phyloP scores from a whole-genome alignment of 495 filamentous ascomycete species.

The Aspergillus homomorphus region DNA sequence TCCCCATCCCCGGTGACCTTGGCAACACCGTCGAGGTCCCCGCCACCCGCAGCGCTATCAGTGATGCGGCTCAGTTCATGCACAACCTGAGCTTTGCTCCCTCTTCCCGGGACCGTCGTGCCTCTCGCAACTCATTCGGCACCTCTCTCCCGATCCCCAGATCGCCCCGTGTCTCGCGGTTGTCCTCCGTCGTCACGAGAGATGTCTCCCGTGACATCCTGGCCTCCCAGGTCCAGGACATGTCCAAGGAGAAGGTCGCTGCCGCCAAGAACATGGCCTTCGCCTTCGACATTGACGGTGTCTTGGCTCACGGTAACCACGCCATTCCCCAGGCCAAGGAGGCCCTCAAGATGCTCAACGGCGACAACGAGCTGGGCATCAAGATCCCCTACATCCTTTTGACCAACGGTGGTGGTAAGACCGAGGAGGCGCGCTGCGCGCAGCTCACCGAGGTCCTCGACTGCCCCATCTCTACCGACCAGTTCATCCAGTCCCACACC shows the following conservation, averaged over 20 bases:
- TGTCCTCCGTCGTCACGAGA: slow-evolving; percentile 51
- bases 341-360: slow-evolving; percentile 82
- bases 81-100: slow-evolving; percentile 66
- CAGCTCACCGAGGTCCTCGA: slow-evolving; percentile 75
- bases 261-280: slow-evolving; percentile 73
- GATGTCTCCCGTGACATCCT: slow-evolving; percentile 63
- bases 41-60: slow-evolving; percentile 64
- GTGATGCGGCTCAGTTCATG: slow-evolving; percentile 68
- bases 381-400: slow-evolving; percentile 90
- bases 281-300: slow-evolving; percentile 91
- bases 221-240: slow-evolving; percentile 69
- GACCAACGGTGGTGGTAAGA: slow-evolving; percentile 92
- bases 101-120: slow-evolving; percentile 62
- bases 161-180: slow-evolving; percentile 65
- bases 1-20: slow-evolving; percentile 49
- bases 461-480: slow-evolving; percentile 70
- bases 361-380: slow-evolving; percentile 79
- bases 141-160: slow-evolving; percentile 72
- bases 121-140: slow-evolving; percentile 78
- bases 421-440: slow-evolving; percentile 75
- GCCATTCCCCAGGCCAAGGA: slow-evolving; percentile 79
- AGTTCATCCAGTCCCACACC: slow-evolving; percentile 93
- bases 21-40: slow-evolving; percentile 67
- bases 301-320: slow-evolving; percentile 74
- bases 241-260: slow-evolving; percentile 63